Conservation (phyloP, 2,329 filamentous ascomycete genomes). For the Penicillium olsonii region DNA sequence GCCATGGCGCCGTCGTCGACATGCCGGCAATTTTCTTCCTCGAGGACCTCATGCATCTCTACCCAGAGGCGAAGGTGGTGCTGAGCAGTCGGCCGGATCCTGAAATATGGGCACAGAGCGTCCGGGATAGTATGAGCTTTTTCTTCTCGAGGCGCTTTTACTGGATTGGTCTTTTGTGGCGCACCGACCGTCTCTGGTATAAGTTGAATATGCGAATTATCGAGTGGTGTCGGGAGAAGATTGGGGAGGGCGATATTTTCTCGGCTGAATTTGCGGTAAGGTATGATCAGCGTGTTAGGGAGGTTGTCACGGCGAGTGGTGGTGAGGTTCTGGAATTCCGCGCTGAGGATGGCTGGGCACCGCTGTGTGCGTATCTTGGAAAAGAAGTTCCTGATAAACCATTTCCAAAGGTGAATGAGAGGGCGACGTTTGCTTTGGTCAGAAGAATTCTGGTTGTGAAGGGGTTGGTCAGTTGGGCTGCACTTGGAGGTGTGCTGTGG, state of each 20-base stretch:
- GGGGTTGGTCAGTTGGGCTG: constrained; percentile 5
- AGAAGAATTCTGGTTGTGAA: constrained; percentile 6
- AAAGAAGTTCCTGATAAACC: background rate
- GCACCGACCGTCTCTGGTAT: constrained; percentile 7
- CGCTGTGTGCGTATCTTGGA: constrained; percentile 7
- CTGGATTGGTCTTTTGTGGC: constrained; percentile 2
- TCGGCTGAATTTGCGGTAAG: background rate
- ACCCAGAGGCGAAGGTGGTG: constrained; percentile 7
- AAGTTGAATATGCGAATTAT: constrained; percentile 10
- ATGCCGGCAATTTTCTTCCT: constrained; percentile 13
- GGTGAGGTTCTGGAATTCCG: constrained; percentile 4
- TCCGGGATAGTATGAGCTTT: constrained; percentile 1
- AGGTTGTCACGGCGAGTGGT: background rate
- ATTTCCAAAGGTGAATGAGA: constrained; percentile 9
- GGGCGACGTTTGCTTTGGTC: constrained; percentile 4
- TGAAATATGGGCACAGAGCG: constrained; percentile 8
- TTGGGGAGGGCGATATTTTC: background rate
- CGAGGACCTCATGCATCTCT: constrained; percentile 12
- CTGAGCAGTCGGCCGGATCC: constrained; percentile 5
- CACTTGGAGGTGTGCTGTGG: constrained; percentile 2
- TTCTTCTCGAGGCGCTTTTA: constrained; percentile 2
- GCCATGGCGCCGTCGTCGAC: constrained; percentile 7
- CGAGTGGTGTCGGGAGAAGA: constrained; percentile 2
- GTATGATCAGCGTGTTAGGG: constrained; percentile 6
- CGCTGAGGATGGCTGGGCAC: constrained; percentile 10